These are phyloP conservation scores for Aspergillus transmontanensis DNA, from an alignment of 2,329 filamentous ascomycete species.

Conservation along the genomic window DNA sequence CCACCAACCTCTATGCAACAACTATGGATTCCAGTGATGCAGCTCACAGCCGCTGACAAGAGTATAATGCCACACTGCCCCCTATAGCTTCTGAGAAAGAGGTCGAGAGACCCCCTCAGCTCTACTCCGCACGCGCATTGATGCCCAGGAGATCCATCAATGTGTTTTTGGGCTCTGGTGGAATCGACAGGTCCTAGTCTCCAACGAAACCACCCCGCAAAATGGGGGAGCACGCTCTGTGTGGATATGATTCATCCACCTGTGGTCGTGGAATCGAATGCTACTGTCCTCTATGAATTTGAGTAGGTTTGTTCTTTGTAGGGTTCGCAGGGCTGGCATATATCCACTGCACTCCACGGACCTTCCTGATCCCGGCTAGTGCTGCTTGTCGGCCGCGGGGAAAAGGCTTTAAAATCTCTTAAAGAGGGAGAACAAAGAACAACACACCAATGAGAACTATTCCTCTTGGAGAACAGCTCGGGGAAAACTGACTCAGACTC, in stretches of 20 bases:
- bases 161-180: not conserved
- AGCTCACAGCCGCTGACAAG: not conserved
- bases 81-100: not conserved
- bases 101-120: not conserved
- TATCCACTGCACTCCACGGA: constrained; percentile 8
- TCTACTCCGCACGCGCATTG: not conserved
- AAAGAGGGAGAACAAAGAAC: not conserved
- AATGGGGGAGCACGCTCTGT: not conserved
- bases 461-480: not conserved
- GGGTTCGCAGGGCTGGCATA: not conserved
- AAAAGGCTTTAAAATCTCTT: not conserved
- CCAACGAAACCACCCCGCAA: not conserved
- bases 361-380: constrained; percentile 22
- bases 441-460: not conserved
- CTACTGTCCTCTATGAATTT: not conserved
- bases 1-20: too few species aligned
- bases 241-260: not conserved
- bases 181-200: not conserved
- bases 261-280: not conserved
- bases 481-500: not conserved
- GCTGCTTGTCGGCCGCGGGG: not conserved
- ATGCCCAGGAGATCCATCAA: not conserved
- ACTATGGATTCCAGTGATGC: too few species aligned
- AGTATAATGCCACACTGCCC: not conserved
- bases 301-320: not conserved